Evolutionary conservation across 352 stramenopile species (phyloP), one percentile per base, ranked within the genome.

Genomic region (Pythium folliculosum): DNA sequence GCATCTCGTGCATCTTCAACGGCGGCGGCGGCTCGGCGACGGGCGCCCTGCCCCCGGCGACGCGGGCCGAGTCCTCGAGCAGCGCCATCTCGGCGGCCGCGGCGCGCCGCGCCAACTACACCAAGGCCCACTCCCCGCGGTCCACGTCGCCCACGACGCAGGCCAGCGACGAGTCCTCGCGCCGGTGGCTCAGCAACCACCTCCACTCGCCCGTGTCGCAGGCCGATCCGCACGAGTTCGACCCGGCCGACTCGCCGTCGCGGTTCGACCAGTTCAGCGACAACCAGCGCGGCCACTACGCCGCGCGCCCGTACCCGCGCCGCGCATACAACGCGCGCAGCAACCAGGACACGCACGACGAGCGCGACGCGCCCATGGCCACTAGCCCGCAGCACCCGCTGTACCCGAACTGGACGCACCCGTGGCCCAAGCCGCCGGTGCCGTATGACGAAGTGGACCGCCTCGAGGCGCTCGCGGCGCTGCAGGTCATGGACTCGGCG

Each of bases 1-100:
- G 86, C 67, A 82, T 93, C 55, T 86, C 86, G 43, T 95, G 86
- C 61, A 76, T 93, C 21, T 82, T 91, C 65, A 86, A 78, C 62
- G 70, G 77, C 54, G 74, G 59, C 25, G 55, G 47, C 52, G 65
- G n/a, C 58, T 51, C 57, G 0, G n/a, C 54, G 59, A 21, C 80
- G 71, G 3, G 45, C 5, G 58, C 65, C 1, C 5, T 40, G 9
- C 63, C 47, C 14, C 30, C 38, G 25, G 13, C 14, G 38, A 44
- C 38, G 5, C 38, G 6, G 5, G 38, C 38, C 38, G 38, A 44
- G 38, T 14, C 38, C 38, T 44, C 38, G 38, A 44, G 27, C 52
- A 48, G 37, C 22, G 30, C 32, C 0, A 60, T 60, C 54, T 50
- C 54, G 23, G 38, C 35, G 16, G 54, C 47, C 30, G 43, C 44